Evolutionary conservation across 1,284 basidiomycete genomes (phyloP).

Genomic region (Heliocybe sulcata): DNA sequence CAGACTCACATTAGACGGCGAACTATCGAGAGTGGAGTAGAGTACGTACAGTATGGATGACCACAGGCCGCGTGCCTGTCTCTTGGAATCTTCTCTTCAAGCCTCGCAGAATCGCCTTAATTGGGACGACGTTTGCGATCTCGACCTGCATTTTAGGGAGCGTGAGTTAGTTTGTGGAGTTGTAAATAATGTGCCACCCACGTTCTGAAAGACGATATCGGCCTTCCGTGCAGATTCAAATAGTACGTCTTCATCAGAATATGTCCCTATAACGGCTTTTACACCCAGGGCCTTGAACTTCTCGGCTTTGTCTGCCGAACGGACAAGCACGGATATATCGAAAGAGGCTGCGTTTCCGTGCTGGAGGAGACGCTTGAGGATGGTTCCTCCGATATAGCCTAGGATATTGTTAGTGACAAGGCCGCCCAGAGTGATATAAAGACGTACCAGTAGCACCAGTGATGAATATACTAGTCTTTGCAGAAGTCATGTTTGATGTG

Average conservation of each 20-base stretch:
- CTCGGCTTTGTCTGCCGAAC: conserved; percentile 17
- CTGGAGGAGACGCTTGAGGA: conserved; percentile 16
- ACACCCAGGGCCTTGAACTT: conserved; percentile 16
- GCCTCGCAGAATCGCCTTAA: conserved; percentile 34
- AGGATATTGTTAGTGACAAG: neutral
- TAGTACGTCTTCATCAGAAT: conserved; percentile 15
- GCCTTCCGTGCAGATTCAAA: conserved; percentile 14
- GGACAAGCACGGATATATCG: conserved; percentile 16
- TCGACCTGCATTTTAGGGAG: conserved; percentile 21
- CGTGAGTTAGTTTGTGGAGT: no score
- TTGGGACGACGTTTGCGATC: conserved; percentile 29
- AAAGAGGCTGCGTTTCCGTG: conserved; percentile 13
- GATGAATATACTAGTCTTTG: conserved; percentile 9
- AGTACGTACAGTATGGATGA: conserved; percentile 43
- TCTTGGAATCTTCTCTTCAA: conserved; percentile 32
- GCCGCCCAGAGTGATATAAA: neutral
- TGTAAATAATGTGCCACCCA: neutral
- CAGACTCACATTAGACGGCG: neutral
- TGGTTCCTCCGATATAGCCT: conserved; percentile 21
- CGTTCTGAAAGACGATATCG: conserved; percentile 18
- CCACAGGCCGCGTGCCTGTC: conserved; percentile 31
- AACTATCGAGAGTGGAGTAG: neutral
- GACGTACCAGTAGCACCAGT: conserved; percentile 12
- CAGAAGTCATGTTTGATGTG: neutral
- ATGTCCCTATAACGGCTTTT: conserved; percentile 17